Conservation (phyloP, 2,329 filamentous ascomycete genomes). For the Aureobasidium sp. region DNA sequence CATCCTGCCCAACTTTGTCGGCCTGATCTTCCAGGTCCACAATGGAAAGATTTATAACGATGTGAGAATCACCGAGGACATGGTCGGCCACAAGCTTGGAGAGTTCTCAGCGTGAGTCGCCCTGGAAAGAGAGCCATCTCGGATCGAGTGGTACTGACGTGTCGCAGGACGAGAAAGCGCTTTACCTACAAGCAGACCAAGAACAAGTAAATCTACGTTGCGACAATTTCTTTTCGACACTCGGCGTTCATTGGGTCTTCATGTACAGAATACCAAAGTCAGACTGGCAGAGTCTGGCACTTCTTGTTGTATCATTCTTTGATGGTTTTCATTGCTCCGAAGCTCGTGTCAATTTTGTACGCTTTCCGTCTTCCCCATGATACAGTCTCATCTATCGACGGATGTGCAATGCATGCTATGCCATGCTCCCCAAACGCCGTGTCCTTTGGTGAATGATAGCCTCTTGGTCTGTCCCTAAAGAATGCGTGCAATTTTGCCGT, state of each 20-base stretch:
- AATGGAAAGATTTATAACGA: slow-evolving; percentile 85
- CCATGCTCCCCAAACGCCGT: not conserved
- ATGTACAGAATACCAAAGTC: slow-evolving; percentile 9
- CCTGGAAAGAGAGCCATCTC: not conserved
- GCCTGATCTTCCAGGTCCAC: slow-evolving; percentile 81
- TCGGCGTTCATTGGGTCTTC: not conserved
- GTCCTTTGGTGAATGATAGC: not conserved
- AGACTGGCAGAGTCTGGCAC: not conserved
- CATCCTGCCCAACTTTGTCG: slow-evolving; percentile 87
- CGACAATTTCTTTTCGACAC: not conserved
- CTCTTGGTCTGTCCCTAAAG: slow-evolving; percentile 7
- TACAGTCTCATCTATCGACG: slow-evolving; percentile 8
- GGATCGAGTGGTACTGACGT: slow-evolving; percentile 2
- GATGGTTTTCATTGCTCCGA: not conserved
- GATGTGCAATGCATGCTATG: not conserved
- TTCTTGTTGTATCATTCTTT: not conserved
- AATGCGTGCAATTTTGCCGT: slow-evolving; percentile 1
- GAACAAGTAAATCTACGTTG: slow-evolving; percentile 47
- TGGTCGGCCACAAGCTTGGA: slow-evolving; percentile 92
- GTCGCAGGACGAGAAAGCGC: slow-evolving; percentile 55
- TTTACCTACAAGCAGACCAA: slow-evolving; percentile 65
- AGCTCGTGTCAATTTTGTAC: not conserved
- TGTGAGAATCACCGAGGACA: slow-evolving; percentile 81
- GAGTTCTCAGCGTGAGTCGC: slow-evolving; percentile 77
- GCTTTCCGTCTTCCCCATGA: not conserved